These are phyloP conservation scores for carrot (Daucus carota) DNA, from an alignment of 129 eudicot species.

Conservation along the genomic window DNA sequence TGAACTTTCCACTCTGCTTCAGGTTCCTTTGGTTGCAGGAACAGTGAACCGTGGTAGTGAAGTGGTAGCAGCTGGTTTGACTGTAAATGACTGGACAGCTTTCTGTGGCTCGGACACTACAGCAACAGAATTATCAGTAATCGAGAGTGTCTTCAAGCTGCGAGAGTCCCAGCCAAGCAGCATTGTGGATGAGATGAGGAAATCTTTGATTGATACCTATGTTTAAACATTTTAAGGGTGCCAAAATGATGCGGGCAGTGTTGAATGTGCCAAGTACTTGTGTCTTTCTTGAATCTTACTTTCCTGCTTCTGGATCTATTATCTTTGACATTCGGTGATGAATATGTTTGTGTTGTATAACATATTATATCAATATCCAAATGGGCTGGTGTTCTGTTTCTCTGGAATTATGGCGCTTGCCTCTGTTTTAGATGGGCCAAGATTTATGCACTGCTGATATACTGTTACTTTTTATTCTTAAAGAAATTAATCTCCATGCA, in stretches of 20 bases:
- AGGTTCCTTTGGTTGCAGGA: slow-evolving; percentile 95
- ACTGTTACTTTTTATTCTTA: neutral
- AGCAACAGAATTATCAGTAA: slow-evolving; percentile 76
- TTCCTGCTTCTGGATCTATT: neutral
- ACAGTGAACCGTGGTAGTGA: slow-evolving; percentile 97
- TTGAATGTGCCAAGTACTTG: neutral
- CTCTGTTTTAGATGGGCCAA: neutral
- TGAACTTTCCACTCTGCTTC: slow-evolving; percentile 83
- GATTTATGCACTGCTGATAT: neutral
- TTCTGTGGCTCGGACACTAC: slow-evolving; percentile 93
- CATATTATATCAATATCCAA: neutral
- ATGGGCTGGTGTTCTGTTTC: neutral
- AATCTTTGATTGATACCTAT: slow-evolving; percentile 59
- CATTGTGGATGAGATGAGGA: slow-evolving; percentile 76
- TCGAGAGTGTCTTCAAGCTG: slow-evolving; percentile 88
- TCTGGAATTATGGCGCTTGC: neutral
- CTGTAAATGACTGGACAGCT: slow-evolving; percentile 91
- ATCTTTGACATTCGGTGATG: neutral
- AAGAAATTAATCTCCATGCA: neutral
- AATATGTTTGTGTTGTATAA: slow-evolving; percentile 1
- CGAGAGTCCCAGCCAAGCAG: slow-evolving; percentile 68
- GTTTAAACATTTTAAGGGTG: slow-evolving; percentile 22
- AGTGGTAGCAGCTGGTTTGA: slow-evolving; percentile 81
- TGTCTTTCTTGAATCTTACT: neutral
- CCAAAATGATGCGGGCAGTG: neutral